Evolutionary conservation across 2,329 filamentous ascomycete genomes (phyloP).

Genomic region (Scytalidium sp.): DNA sequence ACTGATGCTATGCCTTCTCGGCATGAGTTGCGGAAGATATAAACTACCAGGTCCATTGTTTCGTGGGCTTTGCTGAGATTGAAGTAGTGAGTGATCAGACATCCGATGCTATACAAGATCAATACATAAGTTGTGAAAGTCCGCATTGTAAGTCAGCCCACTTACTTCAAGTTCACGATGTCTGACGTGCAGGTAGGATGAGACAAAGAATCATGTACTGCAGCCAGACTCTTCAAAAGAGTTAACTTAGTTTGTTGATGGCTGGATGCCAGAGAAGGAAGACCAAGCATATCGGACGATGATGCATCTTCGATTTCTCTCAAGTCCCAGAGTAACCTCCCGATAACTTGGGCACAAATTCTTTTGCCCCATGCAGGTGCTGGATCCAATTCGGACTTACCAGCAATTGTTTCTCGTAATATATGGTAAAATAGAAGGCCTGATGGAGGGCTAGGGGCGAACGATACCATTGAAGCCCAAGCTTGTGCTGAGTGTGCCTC

Average conservation of each 20-base stretch:
- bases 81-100: neutral
- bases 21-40: conserved; percentile 1
- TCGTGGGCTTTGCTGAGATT: neutral
- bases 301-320: neutral
- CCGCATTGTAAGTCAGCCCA: neutral
- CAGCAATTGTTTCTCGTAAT: neutral
- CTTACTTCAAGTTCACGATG: neutral
- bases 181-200: neutral
- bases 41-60: conserved; percentile 1
- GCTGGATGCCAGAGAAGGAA: neutral
- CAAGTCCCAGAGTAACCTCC: neutral
- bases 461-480: neutral
- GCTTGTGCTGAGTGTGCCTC: conserved; percentile 2
- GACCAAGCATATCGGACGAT: neutral
- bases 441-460: neutral
- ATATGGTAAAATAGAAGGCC: conserved; percentile 44
- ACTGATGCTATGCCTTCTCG: neutral
- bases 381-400: neutral
- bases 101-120: neutral
- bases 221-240: neutral
- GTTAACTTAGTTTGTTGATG: neutral
- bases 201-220: neutral
- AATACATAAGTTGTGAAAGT: neutral
- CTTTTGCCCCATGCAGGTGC: conserved; percentile 1
- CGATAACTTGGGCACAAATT: neutral